phyloP scores from a whole-genome alignment of 140 eudicot genomes.

The Flaveria floridana region DNA sequence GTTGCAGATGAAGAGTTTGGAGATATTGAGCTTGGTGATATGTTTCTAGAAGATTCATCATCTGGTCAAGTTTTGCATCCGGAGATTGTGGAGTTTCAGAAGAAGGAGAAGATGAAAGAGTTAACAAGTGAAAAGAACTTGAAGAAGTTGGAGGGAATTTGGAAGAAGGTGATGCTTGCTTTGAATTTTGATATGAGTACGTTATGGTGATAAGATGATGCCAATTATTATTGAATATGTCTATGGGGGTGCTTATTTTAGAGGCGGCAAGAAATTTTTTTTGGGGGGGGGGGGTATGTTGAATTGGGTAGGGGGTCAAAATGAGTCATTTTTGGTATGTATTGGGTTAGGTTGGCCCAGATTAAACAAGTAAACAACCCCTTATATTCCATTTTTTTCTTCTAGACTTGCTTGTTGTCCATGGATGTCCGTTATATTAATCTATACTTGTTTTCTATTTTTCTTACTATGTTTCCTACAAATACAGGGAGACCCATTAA shows the following conservation, averaged over 20 bases:
- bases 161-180: slow-evolving; percentile 75
- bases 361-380: neutral
- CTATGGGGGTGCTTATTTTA: slow-evolving; percentile 15
- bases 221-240: slow-evolving; percentile 12
- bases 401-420: slow-evolving; percentile 25
- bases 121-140: slow-evolving; percentile 61
- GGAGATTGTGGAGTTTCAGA: slow-evolving; percentile 61
- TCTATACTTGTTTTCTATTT: slow-evolving; percentile 1
- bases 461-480: slow-evolving; percentile 24
- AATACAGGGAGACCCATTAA: slow-evolving; percentile 78
- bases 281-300: neutral
- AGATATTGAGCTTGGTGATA: slow-evolving; percentile 83
- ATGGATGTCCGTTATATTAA: slow-evolving; percentile 4
- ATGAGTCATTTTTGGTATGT: neutral
- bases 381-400: slow-evolving; percentile 12
- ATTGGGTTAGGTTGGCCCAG: neutral
- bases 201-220: slow-evolving; percentile 25
- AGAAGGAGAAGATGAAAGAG: slow-evolving; percentile 74
- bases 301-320: neutral
- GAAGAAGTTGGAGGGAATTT: slow-evolving; percentile 82
- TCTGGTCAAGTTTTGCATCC: slow-evolving; percentile 48
- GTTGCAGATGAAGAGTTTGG: slow-evolving; percentile 51
- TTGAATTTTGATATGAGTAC: slow-evolving; percentile 24
- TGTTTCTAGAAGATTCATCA: slow-evolving; percentile 66
- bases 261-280: neutral